Base-by-base conservation (phyloP, 139 green algal genomes). In the Chlorella ohadii region DNA sequence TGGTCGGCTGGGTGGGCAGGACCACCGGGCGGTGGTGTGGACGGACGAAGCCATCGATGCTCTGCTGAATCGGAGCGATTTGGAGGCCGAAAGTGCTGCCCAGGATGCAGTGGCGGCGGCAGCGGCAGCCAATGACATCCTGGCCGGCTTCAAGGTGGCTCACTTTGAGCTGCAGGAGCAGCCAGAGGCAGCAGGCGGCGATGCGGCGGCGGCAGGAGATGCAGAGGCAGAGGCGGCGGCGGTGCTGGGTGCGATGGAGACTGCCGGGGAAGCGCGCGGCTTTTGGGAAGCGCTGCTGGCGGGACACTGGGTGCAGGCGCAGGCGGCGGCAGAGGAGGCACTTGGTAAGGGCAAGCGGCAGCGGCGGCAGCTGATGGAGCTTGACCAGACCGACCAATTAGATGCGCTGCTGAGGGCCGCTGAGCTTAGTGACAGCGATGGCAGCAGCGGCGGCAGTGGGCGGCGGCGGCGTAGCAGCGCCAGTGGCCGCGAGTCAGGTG, bases 301-400 rank as follows among this genome's bases (percentile, higher is more conserved):
- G n/a, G 72, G 47, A 47, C 44, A 51, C 25, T 20, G 27, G 20
- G 72, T 39, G 15, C 44, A 31, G 3, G 72, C 31, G n/a, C n/a
- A n/a, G 72, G 72, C 72, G 13, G n/a, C 72, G 0, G 31, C 44
- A 9, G 47, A 19, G 27, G n/a, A 23, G 7, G 72, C 72, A 16
- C 72, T 78, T 4, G 72, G 74, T 20, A 81, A 81, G 74, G 74
- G 74, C 51, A 81, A 81, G 55, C 74, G 74, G 23, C 51, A 34
- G 51, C 31, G 74, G 55, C 56, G 25, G 20, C 47, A 67, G 23
- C 28, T 79, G 47, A 9, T 44, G 20, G n/a, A 79, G 22, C 27
- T 27, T 44, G 34, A 61, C 6, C 33, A 51, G 4, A 55, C 36
- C 1, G 74, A 36, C 2, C 22, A 17, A 47, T 55, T 81, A 55